Evolutionary conservation across 2,329 filamentous ascomycete species (phyloP).

Genomic region (Mollisia scopiformis): DNA sequence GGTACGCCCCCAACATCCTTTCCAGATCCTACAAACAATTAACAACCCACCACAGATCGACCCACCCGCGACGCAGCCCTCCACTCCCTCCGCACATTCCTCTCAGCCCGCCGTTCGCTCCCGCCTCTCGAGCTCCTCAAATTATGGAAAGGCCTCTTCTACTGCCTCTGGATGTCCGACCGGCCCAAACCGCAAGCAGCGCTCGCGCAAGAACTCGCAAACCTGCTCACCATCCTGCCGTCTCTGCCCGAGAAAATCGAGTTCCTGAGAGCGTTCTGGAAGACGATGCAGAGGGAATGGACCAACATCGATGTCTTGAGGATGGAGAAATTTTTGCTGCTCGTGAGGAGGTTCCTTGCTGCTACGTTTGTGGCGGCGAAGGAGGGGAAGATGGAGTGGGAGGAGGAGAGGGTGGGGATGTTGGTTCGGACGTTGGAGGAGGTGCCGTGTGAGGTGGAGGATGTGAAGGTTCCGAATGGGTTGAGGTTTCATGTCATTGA

Average conservation of each 20-base stretch:
- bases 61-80: slow-evolving; percentile 78
- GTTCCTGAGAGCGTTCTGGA: slow-evolving; percentile 69
- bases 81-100: slow-evolving; percentile 75
- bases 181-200: slow-evolving; percentile 84
- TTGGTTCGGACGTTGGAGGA: slow-evolving; percentile 51
- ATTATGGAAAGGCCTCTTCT: slow-evolving; percentile 95
- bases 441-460: slow-evolving; percentile 46
- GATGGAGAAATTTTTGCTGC: slow-evolving; percentile 90
- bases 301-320: slow-evolving; percentile 72
- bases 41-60: slow-evolving; percentile 59
- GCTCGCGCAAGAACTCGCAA: slow-evolving; percentile 77
- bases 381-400: slow-evolving; percentile 36
- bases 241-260: slow-evolving; percentile 41
- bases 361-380: slow-evolving; percentile 61
- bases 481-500: slow-evolving; percentile 86
- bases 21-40: background rate
- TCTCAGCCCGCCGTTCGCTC: slow-evolving; percentile 63
- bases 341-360: slow-evolving; percentile 78
- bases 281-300: slow-evolving; percentile 71
- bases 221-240: slow-evolving; percentile 64
- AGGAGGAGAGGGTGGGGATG: slow-evolving; percentile 40
- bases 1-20: slow-evolving; percentile 24
- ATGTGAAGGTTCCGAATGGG: slow-evolving; percentile 71
- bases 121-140: slow-evolving; percentile 75
- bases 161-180: slow-evolving; percentile 92